Evolutionary conservation across 805 yeast species (phyloP).

Genomic region (Candida rishiriensis): DNA sequence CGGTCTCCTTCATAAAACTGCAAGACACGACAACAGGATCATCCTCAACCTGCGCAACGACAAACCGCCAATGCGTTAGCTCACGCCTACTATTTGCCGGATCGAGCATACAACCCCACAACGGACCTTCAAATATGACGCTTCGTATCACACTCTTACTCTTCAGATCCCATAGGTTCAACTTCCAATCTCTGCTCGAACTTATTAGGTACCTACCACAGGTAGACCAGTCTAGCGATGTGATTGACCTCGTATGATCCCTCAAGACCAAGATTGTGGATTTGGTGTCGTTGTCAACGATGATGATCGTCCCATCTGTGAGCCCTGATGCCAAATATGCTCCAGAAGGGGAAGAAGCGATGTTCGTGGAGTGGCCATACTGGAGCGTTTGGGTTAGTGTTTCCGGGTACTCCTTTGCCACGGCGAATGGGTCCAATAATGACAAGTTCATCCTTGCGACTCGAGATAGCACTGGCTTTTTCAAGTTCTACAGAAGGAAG

Average conservation of each 20-base stretch:
- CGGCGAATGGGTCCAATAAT: constrained; percentile 84
- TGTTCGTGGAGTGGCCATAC: constrained; percentile 61
- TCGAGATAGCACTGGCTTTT: too few relatives aligned
- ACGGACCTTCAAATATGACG: constrained; percentile 59
- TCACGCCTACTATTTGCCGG: constrained; percentile 33
- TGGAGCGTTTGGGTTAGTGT: constrained; percentile 66
- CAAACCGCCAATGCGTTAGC: constrained; percentile 36
- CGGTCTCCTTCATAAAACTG: constrained; percentile 19
- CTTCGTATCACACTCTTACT: constrained; percentile 36
- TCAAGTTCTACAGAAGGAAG: too few relatives aligned
- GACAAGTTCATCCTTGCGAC: constrained; percentile 62
- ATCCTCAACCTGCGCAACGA: constrained; percentile 65
- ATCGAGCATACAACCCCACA: constrained; percentile 63
- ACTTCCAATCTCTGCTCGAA: constrained; percentile 77
- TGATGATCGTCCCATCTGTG: constrained; percentile 65
- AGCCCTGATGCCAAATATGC: constrained; percentile 84
- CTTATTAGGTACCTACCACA: constrained; percentile 68
- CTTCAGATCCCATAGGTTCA: constrained; percentile 74
- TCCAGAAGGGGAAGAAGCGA: constrained; percentile 69
- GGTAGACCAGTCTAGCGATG: constrained; percentile 69
- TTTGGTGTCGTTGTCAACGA: constrained; percentile 69
- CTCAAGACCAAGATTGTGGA: constrained; percentile 52
- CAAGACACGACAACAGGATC: constrained; percentile 43
- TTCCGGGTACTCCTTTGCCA: constrained; percentile 90
- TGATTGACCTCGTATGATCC: constrained; percentile 70